These are phyloP conservation scores for Chrysosporium keratinophilum DNA, from an alignment of 2,329 filamentous ascomycete species.

Conservation along the genomic window DNA sequence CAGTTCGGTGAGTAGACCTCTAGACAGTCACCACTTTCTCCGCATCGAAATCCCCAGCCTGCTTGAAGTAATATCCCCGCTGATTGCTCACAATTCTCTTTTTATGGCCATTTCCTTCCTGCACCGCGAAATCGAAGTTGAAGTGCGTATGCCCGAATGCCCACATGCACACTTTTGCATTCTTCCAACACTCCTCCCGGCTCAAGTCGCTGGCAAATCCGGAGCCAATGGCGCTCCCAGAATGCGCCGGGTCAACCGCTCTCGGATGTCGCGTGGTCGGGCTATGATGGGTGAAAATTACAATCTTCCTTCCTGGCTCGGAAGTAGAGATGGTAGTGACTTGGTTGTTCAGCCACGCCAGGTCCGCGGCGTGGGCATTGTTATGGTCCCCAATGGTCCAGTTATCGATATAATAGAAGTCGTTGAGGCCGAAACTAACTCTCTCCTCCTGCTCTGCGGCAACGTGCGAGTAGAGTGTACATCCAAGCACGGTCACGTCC, in stretches of 20 bases:
- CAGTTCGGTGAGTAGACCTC: background rate
- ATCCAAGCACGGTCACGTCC: conserved; percentile 36
- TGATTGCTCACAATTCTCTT: conserved; percentile 34
- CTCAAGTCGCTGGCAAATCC: conserved; percentile 38
- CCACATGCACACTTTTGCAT: conserved; percentile 33
- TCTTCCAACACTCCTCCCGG: conserved; percentile 31
- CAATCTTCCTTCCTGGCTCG: conserved; percentile 29
- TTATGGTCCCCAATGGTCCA: conserved; percentile 28
- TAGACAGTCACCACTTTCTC: conserved; percentile 18
- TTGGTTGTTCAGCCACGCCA: conserved; percentile 32
- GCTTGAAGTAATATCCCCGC: conserved; percentile 23
- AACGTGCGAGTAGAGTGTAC: conserved; percentile 43
- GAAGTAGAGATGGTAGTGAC: conserved; percentile 22
- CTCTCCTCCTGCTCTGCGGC: conserved; percentile 25
- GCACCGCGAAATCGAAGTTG: conserved; percentile 30
- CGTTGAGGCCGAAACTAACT: conserved; percentile 34
- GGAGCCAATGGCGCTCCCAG: conserved; percentile 23
- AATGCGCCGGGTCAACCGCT: conserved; percentile 26
- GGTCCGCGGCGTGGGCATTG: conserved; percentile 25
- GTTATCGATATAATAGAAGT: conserved; percentile 41
- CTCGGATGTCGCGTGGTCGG: conserved; percentile 21
- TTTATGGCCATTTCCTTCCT: background rate
- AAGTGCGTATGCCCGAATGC: conserved; percentile 43
- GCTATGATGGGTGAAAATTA: conserved; percentile 34
- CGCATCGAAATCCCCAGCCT: conserved; percentile 28